These are phyloP conservation scores for Botrytis deweyae DNA, from an alignment of 2,329 filamentous ascomycete genomes.

Conservation along the genomic window DNA sequence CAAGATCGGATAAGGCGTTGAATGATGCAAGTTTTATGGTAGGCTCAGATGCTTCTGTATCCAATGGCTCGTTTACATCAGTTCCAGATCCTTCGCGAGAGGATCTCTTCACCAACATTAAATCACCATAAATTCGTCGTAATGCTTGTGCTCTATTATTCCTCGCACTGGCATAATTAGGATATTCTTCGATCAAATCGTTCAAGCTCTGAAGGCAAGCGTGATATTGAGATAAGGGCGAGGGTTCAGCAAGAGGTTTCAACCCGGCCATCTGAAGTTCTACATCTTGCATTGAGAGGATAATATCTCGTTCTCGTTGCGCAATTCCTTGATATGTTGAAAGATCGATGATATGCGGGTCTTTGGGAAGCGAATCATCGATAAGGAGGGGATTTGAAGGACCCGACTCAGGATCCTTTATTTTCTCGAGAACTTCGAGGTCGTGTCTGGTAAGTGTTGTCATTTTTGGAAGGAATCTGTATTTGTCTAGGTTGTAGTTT, in stretches of 20 bases:
- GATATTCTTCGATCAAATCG: constrained; percentile 55
- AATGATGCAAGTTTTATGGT: constrained; percentile 44
- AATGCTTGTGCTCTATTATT: constrained; percentile 73
- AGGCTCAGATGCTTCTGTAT: constrained; percentile 46
- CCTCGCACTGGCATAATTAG: constrained; percentile 68
- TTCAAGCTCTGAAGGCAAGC: constrained; percentile 51
- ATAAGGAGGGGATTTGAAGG: constrained; percentile 54
- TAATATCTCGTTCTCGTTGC: constrained; percentile 52
- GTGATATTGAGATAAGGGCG: constrained; percentile 48
- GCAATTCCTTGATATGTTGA: constrained; percentile 52
- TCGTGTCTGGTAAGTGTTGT: constrained; percentile 57
- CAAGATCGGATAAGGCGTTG: constrained; percentile 53
- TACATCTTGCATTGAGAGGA: constrained; percentile 53
- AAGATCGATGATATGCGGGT: constrained; percentile 55
- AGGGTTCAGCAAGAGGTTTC: constrained; percentile 25
- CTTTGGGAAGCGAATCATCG: constrained; percentile 51
- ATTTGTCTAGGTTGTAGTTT: neutral
- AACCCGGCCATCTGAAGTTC: constrained; percentile 49
- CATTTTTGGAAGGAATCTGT: constrained; percentile 43
- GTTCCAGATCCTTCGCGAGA: neutral
- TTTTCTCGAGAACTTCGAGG: constrained; percentile 62
- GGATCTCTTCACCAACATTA: constrained; percentile 8
- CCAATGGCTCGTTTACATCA: constrained; percentile 21
- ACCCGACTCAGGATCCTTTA: constrained; percentile 64
- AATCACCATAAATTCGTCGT: constrained; percentile 61